Base-by-base conservation (phyloP, 352 stramenopile species). In the Blastocystis sp. region DNA sequence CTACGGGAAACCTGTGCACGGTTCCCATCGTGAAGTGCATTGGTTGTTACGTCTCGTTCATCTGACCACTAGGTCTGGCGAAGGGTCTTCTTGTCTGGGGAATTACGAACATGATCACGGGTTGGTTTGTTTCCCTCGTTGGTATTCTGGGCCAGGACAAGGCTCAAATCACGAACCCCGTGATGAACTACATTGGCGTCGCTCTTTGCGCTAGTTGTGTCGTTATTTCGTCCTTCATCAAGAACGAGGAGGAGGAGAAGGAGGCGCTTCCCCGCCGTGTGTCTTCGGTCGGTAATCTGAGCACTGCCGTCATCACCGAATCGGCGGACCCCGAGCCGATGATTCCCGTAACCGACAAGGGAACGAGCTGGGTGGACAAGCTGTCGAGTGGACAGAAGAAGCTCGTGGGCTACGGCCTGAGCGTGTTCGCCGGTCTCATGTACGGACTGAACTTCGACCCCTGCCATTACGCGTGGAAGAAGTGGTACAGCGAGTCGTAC, bases 1-100 rank as follows among this genome's bases (percentile, higher is more conserved):
- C 71, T 61, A 87, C 84, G 14, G 84, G 84, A 38, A 87, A 87
- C 51, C 21, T 87, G n/a, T 87, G 72, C 48, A 87, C 71, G 0
- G 84, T 87, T 32, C 84, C 84, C 16, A 87, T 86, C 44, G 84
- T 87, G 9, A 87, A 87, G 44, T 87, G 77, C 51, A 87, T 87
- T 36, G 84, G 77, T 77, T 44, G 64, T 27, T 24, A n/a, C 11
- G 0, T 51, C 21, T 32, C 8, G 16, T 1, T 53, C 9, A 9
- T 27, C 4, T 49, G 36, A 69, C 21, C 16, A 18, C n/a, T 51
- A 73, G 61, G 75, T 73, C 75, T 85, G 1, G 72, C 71, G 9
- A n/a, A 51, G 16, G 84, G 84, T 84, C 77, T 87, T 8, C 75
- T 87, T 36, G 40, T 87, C 18, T 87, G 84, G 84, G 84, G 84